phyloP scores from a whole-genome alignment of 495 filamentous ascomycete species.

The Apiosordaria backusii region DNA sequence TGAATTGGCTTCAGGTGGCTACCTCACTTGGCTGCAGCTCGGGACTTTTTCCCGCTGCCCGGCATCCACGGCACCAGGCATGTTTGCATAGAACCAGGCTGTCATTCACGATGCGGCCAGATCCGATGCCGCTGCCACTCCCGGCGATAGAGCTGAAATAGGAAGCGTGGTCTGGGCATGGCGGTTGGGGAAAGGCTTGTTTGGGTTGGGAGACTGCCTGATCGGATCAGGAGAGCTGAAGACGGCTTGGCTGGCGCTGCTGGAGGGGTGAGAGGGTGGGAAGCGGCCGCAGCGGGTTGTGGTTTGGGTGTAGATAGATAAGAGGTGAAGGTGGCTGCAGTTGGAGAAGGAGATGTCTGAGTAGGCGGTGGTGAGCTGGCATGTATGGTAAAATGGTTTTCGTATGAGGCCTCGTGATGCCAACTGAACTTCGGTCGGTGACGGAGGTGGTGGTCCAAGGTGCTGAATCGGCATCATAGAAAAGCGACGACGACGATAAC shows the following conservation, averaged over 20 bases:
- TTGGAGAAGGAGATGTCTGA: neutral
- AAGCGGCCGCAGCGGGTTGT: neutral
- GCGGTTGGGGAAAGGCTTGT: neutral
- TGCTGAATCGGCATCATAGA: neutral
- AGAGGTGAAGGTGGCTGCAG: neutral
- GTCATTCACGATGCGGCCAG: neutral
- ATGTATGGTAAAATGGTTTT: neutral
- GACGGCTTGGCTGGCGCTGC: neutral
- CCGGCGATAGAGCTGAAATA: neutral
- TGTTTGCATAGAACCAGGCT: neutral
- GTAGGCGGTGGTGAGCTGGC: neutral
- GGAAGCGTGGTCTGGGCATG: neutral
- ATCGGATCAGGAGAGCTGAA: neutral
- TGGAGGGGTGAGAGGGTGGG: neutral
- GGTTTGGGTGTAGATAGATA: neutral
- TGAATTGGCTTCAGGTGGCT: neutral
- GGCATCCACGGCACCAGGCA: neutral
- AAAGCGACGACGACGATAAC: neutral
- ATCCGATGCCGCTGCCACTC: neutral
- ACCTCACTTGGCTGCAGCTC: neutral
- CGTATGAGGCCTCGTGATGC: neutral
- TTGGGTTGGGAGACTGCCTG: neutral
- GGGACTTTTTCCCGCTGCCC: neutral
- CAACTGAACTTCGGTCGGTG: neutral
- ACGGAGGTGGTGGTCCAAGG: neutral